Percentiles rank a stretch among this genome's conserved stretches.
These are phyloP conservation scores for Lachnellula suecica DNA, from an alignment of 2,329 filamentous ascomycete species.

Conservation along the genomic window DNA sequence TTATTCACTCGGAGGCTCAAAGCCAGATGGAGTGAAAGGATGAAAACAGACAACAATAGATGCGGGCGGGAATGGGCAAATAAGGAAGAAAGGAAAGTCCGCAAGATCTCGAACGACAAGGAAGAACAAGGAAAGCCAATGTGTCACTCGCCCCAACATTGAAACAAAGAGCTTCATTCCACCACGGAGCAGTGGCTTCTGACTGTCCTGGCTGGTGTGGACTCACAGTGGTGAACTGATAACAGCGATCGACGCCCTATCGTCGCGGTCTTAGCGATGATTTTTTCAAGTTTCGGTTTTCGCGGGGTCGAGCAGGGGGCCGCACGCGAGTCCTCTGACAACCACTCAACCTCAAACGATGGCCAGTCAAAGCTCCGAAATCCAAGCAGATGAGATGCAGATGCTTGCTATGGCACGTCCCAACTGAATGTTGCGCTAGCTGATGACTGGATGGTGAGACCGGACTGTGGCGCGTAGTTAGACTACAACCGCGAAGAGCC, in stretches of 20 bases:
- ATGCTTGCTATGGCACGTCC: conserved; percentile 10
- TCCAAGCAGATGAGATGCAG: conserved; percentile 26
- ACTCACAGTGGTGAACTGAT: conserved; percentile 10
- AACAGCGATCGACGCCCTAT: conserved; percentile 24
- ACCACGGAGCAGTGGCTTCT: conserved; percentile 10
- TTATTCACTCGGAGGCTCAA: conserved; percentile 15
- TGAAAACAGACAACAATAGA: conserved; percentile 13
- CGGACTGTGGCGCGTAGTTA: background rate
- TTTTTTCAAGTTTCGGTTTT: conserved; percentile 15
- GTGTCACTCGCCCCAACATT: conserved; percentile 10
- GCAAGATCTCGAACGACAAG: conserved; percentile 5
- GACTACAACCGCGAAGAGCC: background rate
- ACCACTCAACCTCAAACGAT: conserved; percentile 13
- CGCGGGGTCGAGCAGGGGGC: conserved; percentile 16
- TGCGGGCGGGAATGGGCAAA: too few relatives aligned
- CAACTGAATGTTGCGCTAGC: background rate
- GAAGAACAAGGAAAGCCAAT: conserved; percentile 8
- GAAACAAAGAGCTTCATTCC: conserved; percentile 21
- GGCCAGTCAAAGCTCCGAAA: conserved; percentile 23
- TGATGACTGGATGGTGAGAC: conserved; percentile 1
- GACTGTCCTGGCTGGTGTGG: conserved; percentile 4
- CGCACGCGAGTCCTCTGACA: conserved; percentile 1
- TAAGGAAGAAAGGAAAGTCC: conserved; percentile 18
- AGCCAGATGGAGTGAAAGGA: conserved; percentile 1
- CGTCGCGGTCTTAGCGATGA: conserved; percentile 17